Percentiles rank a stretch among this genome's conserved stretches.
phyloP scores from a whole-genome alignment of 176 grass and related monocot genomes.

The Aegilops sharonensis region DNA sequence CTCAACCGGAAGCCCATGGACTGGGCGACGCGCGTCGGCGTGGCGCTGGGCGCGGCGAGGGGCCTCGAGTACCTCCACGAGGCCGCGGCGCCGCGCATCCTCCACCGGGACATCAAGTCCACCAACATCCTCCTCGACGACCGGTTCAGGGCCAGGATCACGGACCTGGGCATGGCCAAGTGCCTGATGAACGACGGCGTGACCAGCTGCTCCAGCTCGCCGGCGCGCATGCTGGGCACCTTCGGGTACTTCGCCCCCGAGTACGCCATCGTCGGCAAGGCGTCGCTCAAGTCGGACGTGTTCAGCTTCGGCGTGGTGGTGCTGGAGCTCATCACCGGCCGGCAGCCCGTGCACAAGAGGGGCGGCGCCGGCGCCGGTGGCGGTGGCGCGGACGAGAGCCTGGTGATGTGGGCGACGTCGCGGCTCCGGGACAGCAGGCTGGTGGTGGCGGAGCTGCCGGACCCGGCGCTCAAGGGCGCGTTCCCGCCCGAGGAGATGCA shows the following conservation, averaged over 20 bases:
- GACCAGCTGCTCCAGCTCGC: conserved; percentile 83
- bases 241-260: conserved; percentile 99
- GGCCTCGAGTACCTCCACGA: conserved; percentile 96
- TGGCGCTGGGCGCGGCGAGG: conserved; percentile 77
- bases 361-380: conserved; percentile 22
- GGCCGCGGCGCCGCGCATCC: conserved; percentile 87
- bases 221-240: conserved; percentile 88
- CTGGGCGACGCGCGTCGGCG: conserved; percentile 71
- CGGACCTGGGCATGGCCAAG: conserved; percentile 97
- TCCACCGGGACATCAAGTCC: conserved; percentile 97
- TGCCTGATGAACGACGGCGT: conserved; percentile 82
- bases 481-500: conserved; percentile 95
- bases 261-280: conserved; percentile 93
- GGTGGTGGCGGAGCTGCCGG: conserved; percentile 84
- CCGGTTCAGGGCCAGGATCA: conserved; percentile 77
- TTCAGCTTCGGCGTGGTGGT: conserved; percentile 98
- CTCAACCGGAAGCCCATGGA: conserved; percentile 68
- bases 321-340: conserved; percentile 89
- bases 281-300: conserved; percentile 91
- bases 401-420: conserved; percentile 71
- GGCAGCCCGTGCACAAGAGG: conserved; percentile 70
- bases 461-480: conserved; percentile 55
- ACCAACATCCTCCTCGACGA: conserved; percentile 94
- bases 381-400: conserved; percentile 77
- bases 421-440: conserved; percentile 65